Base-by-base conservation (phyloP, 345 rosid species). In the Acer saccharum region DNA sequence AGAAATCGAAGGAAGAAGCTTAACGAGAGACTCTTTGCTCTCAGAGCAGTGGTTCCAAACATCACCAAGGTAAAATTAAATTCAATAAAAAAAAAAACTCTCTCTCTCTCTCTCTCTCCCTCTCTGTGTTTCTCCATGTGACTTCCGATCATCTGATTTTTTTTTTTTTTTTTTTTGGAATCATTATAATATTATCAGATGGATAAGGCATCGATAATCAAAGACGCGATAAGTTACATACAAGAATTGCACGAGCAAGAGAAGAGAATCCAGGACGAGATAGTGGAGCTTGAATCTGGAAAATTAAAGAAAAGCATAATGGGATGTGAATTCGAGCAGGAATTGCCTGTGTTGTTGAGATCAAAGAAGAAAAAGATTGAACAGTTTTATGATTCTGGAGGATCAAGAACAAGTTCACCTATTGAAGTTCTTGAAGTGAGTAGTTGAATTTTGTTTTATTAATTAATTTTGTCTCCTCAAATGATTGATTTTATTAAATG, bases 181-280 rank as follows among this genome's bases (percentile, higher is more conserved):
- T 10, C 0, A 46, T 9, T 29, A 17, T 0, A 35, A 8, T 60
- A 29, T 54, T 18, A 73, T 10, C 76, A 96, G 99, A 96, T 96
- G 99, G 99, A 96, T 77, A 96, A 92, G 87, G 99, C 99, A 17
- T 96, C 99, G n/a, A 96, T 96, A 79, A 87, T 96, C 74, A 96
- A 91, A 81, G 99, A 96, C 43, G 98, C 99, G 6, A 96, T 96
- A 18, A 90, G 89, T 62, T 94, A 96, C 81, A 94, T 96, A 68
- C 88, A 94, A 79, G 94, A 92, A 57, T 75, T 96, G 78, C 99
- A 92, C 18, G 89, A 88, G 1, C 97, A 92, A 80, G 95, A 96
- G 81, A 85, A 78, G 64, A 86, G 87, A 77, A 90, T 96, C 16
- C 88, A 85, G 65, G 84, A 86, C 2, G 97, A 96, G 86, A 90